Evolutionary conservation across 1,139 yeast species (phyloP).

Genomic region (Yamadazyma songkhlaensis): DNA sequence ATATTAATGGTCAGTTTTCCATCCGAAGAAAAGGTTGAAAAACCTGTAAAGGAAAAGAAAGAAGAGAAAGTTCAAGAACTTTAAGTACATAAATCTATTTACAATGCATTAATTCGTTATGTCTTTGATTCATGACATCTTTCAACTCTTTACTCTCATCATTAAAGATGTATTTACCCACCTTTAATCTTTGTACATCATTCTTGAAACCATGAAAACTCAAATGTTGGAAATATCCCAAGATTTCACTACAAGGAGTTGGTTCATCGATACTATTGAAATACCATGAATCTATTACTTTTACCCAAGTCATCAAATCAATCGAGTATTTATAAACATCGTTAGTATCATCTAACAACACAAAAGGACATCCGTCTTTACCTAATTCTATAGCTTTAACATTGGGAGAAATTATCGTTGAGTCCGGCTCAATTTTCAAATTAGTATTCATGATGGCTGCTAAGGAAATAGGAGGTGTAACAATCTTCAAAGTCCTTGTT

Average conservation of each 20-base stretch:
- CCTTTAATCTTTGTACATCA: constrained; percentile 18
- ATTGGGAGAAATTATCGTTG: constrained; percentile 20
- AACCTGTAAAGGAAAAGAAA: constrained; percentile 17
- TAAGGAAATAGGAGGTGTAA: constrained; percentile 44
- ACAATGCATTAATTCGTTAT: constrained; percentile 15
- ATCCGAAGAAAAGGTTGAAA: constrained; percentile 20
- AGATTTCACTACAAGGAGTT: background rate
- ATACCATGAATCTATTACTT: constrained; percentile 49
- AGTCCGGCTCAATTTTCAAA: constrained; percentile 13
- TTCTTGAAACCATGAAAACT: constrained; percentile 18
- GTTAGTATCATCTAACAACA: constrained; percentile 28
- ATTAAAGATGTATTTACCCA: constrained; percentile 23
- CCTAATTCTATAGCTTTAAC: constrained; percentile 32
- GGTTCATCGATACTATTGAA: constrained; percentile 14
- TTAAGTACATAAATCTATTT: background rate
- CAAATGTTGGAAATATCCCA: constrained; percentile 11
- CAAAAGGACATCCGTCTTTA: constrained; percentile 39
- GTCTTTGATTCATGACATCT: constrained; percentile 22
- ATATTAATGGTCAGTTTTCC: constrained; percentile 29
- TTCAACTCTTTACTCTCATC: constrained; percentile 18
- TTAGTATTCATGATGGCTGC: constrained; percentile 48
- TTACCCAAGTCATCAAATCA: constrained; percentile 45
- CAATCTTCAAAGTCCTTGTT: constrained; percentile 19
- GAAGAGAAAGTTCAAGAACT: constrained; percentile 9
- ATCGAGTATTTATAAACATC: constrained; percentile 41